A percentile compares a stretch with the other conserved stretches of the same genome.
phyloP scores from a whole-genome alignment of 164 flowering plant species.

The Nymphaea thermarum region DNA sequence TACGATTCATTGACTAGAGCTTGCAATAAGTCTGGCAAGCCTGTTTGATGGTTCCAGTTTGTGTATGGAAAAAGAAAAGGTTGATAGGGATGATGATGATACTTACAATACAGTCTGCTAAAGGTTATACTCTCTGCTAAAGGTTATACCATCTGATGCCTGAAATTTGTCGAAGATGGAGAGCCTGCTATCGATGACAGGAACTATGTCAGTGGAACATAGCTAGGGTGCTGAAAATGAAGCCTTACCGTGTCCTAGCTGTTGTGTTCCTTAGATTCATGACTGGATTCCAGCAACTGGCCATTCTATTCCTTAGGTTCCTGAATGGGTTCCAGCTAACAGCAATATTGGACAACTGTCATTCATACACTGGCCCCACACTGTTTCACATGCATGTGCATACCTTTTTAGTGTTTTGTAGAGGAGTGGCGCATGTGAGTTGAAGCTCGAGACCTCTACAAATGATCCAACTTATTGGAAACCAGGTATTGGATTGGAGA shows the following conservation, averaged over 20 bases:
- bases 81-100: slow-evolving; percentile 6
- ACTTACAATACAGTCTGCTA: background rate
- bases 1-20: slow-evolving; percentile 8
- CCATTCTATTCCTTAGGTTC: no score
- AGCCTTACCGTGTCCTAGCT: no score
- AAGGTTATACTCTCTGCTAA: background rate
- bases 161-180: background rate
- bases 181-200: no score
- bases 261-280: no score
- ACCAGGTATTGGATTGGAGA: no score
- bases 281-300: no score
- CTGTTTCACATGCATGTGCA: background rate
- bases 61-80: slow-evolving; percentile 3
- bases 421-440: no score
- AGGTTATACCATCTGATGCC: background rate
- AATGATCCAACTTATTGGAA: no score
- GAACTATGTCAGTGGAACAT: no score
- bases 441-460: no score
- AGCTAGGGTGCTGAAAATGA: no score
- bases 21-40: slow-evolving; percentile 1
- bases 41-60: slow-evolving; percentile 4
- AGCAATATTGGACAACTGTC: background rate
- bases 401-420: background rate
- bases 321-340: background rate
- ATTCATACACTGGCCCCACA: background rate